These are phyloP conservation scores for Maudiozyma humilis DNA, from an alignment of 1,139 yeast genomes.

Conservation along the genomic window DNA sequence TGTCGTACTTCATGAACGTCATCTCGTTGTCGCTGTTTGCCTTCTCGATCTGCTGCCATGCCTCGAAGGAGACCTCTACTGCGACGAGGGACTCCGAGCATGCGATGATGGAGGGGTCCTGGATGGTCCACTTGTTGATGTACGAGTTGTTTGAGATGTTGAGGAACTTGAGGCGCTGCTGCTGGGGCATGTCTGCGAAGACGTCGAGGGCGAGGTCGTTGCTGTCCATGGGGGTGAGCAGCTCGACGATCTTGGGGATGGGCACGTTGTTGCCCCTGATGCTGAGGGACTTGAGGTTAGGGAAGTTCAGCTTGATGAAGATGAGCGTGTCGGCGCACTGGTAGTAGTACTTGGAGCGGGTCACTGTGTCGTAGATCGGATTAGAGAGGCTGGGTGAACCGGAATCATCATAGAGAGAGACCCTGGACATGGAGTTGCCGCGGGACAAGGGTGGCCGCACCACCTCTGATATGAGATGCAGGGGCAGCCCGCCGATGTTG, in stretches of 20 bases:
- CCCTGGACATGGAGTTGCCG: constrained; percentile 4
- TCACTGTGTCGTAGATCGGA: constrained; percentile 11
- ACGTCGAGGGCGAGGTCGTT: constrained; percentile 12
- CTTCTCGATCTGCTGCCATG: constrained; percentile 34
- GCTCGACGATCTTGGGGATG: constrained; percentile 42
- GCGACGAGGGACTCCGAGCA: constrained; percentile 36
- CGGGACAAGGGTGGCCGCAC: constrained; percentile 11
- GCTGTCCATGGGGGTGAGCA: constrained; percentile 34
- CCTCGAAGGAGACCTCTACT: constrained; percentile 33
- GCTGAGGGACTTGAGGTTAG: constrained; percentile 51
- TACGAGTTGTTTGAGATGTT: constrained; percentile 46
- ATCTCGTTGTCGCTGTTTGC: constrained; percentile 32
- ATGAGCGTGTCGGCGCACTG: constrained; percentile 40
- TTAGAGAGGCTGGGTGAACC: background rate
- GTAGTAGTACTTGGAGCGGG: constrained; percentile 21
- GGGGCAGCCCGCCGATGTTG: constrained; percentile 69
- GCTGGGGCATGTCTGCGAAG: constrained; percentile 7
- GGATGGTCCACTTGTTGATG: constrained; percentile 46
- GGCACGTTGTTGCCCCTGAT: constrained; percentile 52
- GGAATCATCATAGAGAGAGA: constrained; percentile 30
- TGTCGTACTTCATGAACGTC: constrained; percentile 28
- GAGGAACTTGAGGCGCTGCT: constrained; percentile 36
- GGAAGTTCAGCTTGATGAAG: constrained; percentile 48
- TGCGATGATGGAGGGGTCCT: constrained; percentile 40
- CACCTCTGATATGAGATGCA: constrained; percentile 15